Evolutionary conservation across 257 asterid species (phyloP), one percentile per base, ranked within the genome.

Genomic region (Eustoma russellianum): DNA sequence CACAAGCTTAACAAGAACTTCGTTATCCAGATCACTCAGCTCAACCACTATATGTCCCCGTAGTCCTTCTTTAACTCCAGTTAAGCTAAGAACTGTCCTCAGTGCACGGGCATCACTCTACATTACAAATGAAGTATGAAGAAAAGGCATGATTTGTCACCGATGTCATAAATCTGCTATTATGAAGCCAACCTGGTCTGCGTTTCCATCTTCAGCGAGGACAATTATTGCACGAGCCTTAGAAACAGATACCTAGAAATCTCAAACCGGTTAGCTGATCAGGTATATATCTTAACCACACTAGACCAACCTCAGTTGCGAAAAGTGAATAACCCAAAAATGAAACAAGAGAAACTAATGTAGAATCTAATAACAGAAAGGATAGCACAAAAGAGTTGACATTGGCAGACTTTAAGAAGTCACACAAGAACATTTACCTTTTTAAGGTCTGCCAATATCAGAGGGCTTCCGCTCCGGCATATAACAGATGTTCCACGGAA

Each of bases 101-200:
- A 87, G 71, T 40, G 94, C 96, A 54, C 96, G 94, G 13, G 94
- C 96, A 78, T 87, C 96, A 67, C 96, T 87, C 96, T 87, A 70
- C 72, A 79, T 59, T 49, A 66, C 62, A 59, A 40, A 60, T 53
- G 28, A 69, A 59, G 61, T 40, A 50, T 60, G 48, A 58, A 60
- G 53, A 51, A 62, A 52, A 52, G 54, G 35, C 66, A 57, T 49
- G 40, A 69, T 61, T 67, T 40, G 52, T 38, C 9, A 38, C 43
- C 43, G 2, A 38, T 38, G 12, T 38, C 56, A 52, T 55, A 33
- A 50, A 53, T 53, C 71, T 41, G 30, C 63, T 33, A 52, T 64
- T 50, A 57, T 54, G 48, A 33, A 41, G 57, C 76, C 70, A 64
- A 87, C 96, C 94, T 79, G 94, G 62, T 87, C 88, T 52, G 94